Percentiles rank a stretch among this genome's conserved stretches.
These are phyloP conservation scores for Chrysosporium keratinophilum DNA, from an alignment of 2,329 filamentous ascomycete species.

Conservation along the genomic window DNA sequence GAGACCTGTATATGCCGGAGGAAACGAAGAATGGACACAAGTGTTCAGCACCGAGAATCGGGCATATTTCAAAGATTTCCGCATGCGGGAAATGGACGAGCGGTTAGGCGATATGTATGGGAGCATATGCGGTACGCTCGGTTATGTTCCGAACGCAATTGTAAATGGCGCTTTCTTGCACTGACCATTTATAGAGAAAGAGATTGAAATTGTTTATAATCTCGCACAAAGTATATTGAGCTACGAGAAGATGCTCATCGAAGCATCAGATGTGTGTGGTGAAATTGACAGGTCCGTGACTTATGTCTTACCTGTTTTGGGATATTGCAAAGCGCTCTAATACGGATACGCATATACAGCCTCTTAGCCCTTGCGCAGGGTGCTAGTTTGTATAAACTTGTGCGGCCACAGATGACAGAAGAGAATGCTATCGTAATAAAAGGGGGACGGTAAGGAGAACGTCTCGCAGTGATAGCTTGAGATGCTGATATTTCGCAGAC, in stretches of 20 bases:
- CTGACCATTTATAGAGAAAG: conserved; percentile 49
- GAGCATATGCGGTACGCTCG: conserved; percentile 61
- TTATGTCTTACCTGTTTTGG: not conserved
- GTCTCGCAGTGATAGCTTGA: not conserved
- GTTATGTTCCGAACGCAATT: not conserved
- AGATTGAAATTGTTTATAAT: conserved; percentile 77
- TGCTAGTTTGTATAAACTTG: conserved; percentile 63
- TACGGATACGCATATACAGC: conserved; percentile 31
- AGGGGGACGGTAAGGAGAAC: conserved; percentile 53
- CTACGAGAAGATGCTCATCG: conserved; percentile 54
- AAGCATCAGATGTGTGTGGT: conserved; percentile 69
- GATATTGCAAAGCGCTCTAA: not conserved
- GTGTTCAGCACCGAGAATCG: conserved; percentile 62
- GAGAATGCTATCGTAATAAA: conserved; percentile 63
- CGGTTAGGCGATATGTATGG: conserved; percentile 77
- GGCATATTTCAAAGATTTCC: conserved; percentile 75
- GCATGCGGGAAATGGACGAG: conserved; percentile 70
- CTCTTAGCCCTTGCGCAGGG: conserved; percentile 69
- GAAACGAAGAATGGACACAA: conserved; percentile 60
- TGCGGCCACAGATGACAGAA: conserved; percentile 56
- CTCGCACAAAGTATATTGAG: conserved; percentile 61
- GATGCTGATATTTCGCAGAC: conserved; percentile 35
- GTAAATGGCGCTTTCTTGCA: not conserved
- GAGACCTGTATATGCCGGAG: conserved; percentile 53
- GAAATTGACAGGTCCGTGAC: conserved; percentile 58